Evolutionary conservation across 495 filamentous ascomycete genomes (phyloP), one percentile per base, ranked within the genome.

Genomic region (Saxispiralis lemnorum): DNA sequence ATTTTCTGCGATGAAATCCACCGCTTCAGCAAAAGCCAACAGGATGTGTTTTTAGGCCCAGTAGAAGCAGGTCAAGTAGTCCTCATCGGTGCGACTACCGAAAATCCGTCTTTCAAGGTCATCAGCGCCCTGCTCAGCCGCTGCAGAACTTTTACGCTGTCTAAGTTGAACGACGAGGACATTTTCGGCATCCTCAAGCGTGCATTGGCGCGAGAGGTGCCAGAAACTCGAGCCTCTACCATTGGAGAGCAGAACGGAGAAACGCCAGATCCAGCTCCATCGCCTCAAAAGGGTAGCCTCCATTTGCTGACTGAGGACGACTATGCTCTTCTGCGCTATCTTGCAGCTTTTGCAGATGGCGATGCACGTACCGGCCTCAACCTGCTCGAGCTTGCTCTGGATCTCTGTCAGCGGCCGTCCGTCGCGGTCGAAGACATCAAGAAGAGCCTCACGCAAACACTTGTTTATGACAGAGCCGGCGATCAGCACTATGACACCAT

Each of bases 1-100:
- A 76, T 97, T 48, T 97, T 96, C 61, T 95, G 88, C 64, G 88
- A 96, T 59, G 88, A 96, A 61, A 93, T 96, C 42, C 88, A 96
- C 59, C 73, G 88, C 4, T 95, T 96, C 65, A 81, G 73, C 38
- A 96, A 94, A 57, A 66, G 76, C 0, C 89, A 97, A 59, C 89
- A 97, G 51, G 89, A 97, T 63, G 83, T 94, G 1, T 96, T 96
- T 51, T 61, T 97, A 7, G 85, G 81, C 4, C 87, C 88, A 0
- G 89, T 97, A 2, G 89, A 97, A 55, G 78, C 79, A 9, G 89
- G 89, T 7, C 79, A 82, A 28, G 76, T 96, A 51, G 93, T 84
- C 6, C 67, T 97, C 33, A 93, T 95, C 48, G 89, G 86, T 19
- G 89, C 89, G 19, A 96, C 89, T 7, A 97, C 89, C 2, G 89